phyloP scores from a whole-genome alignment of 108 stramenopile genomes.

The Epipyxis sp. region DNA sequence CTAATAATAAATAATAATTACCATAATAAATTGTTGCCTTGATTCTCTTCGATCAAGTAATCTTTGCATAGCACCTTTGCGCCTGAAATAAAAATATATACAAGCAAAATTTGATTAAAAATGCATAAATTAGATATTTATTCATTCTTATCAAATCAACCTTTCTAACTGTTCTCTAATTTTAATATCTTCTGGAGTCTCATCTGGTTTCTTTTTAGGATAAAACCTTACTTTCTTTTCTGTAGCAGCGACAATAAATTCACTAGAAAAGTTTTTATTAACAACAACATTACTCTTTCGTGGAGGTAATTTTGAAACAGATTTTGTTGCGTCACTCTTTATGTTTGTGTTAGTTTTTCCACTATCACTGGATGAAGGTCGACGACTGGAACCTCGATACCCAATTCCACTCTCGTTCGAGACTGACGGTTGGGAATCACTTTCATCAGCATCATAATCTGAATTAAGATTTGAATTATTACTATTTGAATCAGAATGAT shows the following conservation, averaged over 20 bases:
- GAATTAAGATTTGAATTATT: background rate
- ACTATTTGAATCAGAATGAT: background rate
- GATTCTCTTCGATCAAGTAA: background rate
- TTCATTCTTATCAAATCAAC: too few relatives aligned
- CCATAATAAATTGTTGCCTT: too few relatives aligned
- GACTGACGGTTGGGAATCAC: background rate
- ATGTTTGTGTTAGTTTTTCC: background rate
- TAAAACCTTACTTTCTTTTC: constrained; percentile 16
- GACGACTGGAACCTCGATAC: too few relatives aligned
- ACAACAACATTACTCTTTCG: background rate
- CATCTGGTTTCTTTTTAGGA: background rate
- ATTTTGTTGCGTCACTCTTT: background rate
- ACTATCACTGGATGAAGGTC: background rate
- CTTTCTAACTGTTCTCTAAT: background rate
- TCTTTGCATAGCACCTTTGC: background rate
- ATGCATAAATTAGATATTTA: too few relatives aligned
- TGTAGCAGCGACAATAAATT: constrained; percentile 31
- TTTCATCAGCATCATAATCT: background rate
- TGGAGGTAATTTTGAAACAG: background rate
- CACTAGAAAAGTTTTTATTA: constrained; percentile 11
- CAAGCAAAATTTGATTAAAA: too few relatives aligned
- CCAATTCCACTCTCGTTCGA: too few relatives aligned
- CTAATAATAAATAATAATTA: too few relatives aligned
- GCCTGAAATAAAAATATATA: too few relatives aligned
- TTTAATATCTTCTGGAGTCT: constrained; percentile 1